Evolutionary conservation across 2,329 filamentous ascomycete species (phyloP), one percentile per base, ranked within the genome.

Genomic region (Arthroderma sp.): DNA sequence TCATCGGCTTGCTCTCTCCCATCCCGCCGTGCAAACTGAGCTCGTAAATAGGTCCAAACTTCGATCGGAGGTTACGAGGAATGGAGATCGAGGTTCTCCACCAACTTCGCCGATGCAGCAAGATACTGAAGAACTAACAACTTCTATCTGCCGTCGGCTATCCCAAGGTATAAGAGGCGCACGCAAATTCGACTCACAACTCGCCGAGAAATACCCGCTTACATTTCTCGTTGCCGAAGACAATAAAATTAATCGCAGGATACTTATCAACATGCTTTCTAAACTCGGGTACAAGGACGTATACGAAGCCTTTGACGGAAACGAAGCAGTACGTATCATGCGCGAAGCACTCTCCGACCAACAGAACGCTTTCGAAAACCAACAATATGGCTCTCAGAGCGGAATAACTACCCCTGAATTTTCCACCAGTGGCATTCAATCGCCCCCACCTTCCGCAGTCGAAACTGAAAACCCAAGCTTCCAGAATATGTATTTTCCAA

Each of bases 161-260:
- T 5, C 11, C 27, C 31, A 33, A 34, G 11, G 15, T 33, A 27
- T 28, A 28, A 6, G 15, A 33, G 30, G 29, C 33, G 4, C 42
- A 6, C 29, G 53, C 39, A 55, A 61, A 42, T 40, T 53, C 3
- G 78, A 82, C 54, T 70, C 71, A 38, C 68, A 73, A 9, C 68
- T 83, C 3, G 77, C 74, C 3, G 62, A 65, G 39, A 75, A 74
- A 52, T 68, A 76, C 48, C 81, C 81, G 1, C 68, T 84, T 6
- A 80, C 73, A 6, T 79, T 85, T 50, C 68, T 85, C 2, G 75
- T 85, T 1, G 81, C 78, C 3, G 81, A 85, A 62, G 81, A 85
- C 60, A 85, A 85, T 59, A 74, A 74, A 50, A 82, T 84, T 60
- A 83, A 84, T 55, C 75, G 81, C 44, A 77, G 75, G 38, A 72